Base-by-base conservation (phyloP, 2,329 filamentous ascomycete species). In the Talaromyces sp. region DNA sequence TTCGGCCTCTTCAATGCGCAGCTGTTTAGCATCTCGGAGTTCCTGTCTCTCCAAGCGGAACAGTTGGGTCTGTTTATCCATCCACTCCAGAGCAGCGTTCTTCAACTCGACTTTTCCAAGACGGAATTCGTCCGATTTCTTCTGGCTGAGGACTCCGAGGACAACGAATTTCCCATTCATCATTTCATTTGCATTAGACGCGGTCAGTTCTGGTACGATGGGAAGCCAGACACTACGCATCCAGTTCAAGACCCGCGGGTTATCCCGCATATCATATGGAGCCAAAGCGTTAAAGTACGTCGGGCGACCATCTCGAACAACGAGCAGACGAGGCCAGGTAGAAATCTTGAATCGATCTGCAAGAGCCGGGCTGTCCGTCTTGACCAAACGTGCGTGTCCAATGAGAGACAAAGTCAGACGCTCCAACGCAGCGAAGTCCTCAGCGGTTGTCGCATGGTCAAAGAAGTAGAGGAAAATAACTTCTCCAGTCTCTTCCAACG, bases 381-480 rank as follows among this genome's bases (percentile, higher is more conserved):
- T 97, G 68, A 97, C 92, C 57, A 99, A 81, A 73, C 90, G 94
- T 29, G 91, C 94, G 70, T 91, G 92, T 32, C 93, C 94, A 62
- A 99, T 91, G 60, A 99, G 83, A 73, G 87, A 92, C 58, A 97
- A 81, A 17, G 91, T 91, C 32, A 99, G 79, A 43, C 92, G 87
- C 64, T 97, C 91, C 50, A 99, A 80, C 24, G 93, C 92, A 67
- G 83, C 81, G 70, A 99, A 96, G 71, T 99, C 94, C 76, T 99
- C 94, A 50, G 82, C 87, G 0, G 92, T 95, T 1, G 93, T 97
- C 12, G 94, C 94, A 67, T 96, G 88, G 72, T 99, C 94, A 75
- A 97, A 99, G 75, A 97, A 96, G 79, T 97, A 99, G 66, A 96
- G 79, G 75, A 99, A 99, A 58, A 97, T 88, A 63, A 99, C 94